These are phyloP conservation scores for Amanita thiersii DNA, from an alignment of 768 basidiomycete species.

Conservation along the genomic window DNA sequence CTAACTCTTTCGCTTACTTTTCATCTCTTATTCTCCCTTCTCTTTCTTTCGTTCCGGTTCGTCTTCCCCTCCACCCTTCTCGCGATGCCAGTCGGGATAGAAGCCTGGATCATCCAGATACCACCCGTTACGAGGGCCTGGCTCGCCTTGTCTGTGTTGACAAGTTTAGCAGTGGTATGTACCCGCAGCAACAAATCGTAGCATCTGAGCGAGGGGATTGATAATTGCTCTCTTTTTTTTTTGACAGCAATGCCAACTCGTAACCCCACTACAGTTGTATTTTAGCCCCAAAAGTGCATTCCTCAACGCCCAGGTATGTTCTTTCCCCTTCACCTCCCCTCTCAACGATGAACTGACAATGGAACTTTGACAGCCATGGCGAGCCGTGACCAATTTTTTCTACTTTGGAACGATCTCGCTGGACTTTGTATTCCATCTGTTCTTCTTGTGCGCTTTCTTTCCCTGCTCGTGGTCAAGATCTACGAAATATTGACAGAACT, in stretches of 20 bases:
- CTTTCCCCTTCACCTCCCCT: neutral
- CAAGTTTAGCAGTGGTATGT: constrained; percentile 83
- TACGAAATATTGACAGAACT: neutral
- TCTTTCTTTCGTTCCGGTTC: neutral
- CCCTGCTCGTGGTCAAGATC: constrained; percentile 1
- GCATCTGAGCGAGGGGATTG: neutral
- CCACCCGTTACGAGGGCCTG: constrained; percentile 88
- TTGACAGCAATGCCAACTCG: constrained; percentile 80
- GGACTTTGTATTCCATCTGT: constrained; percentile 94
- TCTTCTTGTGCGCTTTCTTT: constrained; percentile 80
- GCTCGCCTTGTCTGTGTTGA: constrained; percentile 71
- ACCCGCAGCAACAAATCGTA: neutral
- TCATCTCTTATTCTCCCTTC: neutral
- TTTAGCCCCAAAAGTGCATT: constrained; percentile 86
- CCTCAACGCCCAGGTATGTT: constrained; percentile 65
- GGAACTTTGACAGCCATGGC: constrained; percentile 58
- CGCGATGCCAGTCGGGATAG: constrained; percentile 73
- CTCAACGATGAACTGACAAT: constrained; percentile 10
- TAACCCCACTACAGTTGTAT: constrained; percentile 88
- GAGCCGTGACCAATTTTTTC: constrained; percentile 84
- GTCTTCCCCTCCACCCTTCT: neutral
- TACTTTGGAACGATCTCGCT: constrained; percentile 93
- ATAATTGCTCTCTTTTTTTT: constrained; percentile 4
- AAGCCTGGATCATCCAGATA: constrained; percentile 87
- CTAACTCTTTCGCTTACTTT: neutral